These are phyloP conservation scores for Psilocybe subaeruginosa DNA, from an alignment of 768 basidiomycete genomes.

Conservation along the genomic window DNA sequence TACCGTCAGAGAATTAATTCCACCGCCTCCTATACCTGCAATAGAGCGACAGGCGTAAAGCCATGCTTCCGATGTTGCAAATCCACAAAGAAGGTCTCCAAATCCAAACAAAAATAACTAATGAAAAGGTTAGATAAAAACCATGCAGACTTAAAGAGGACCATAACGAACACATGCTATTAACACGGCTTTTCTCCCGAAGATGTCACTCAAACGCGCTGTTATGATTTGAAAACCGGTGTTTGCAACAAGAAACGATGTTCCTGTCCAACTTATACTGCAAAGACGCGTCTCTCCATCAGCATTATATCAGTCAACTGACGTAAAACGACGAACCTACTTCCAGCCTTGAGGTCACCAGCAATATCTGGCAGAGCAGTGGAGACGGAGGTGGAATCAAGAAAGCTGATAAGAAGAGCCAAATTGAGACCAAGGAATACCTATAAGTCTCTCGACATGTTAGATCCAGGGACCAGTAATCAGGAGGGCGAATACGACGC, in stretches of 20 bases:
- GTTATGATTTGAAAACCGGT: conserved; percentile 12
- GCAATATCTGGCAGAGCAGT: conserved; percentile 12
- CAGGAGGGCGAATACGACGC: neutral
- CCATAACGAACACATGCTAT: conserved; percentile 2
- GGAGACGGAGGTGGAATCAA: conserved; percentile 11
- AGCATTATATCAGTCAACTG: neutral
- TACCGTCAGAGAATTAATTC: conserved; percentile 11
- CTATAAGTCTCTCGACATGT: neutral
- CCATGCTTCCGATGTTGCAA: conserved; percentile 12
- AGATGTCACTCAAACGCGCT: conserved; percentile 10
- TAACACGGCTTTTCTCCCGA: conserved; percentile 9
- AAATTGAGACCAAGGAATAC: conserved; percentile 9
- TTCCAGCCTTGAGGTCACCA: conserved; percentile 7
- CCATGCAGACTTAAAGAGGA: neutral
- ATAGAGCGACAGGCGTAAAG: conserved; percentile 9
- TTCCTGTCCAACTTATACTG: conserved; percentile 15
- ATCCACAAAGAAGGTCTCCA: conserved; percentile 9
- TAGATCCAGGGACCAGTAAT: neutral
- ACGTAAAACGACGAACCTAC: neutral
- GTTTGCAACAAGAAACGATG: conserved; percentile 11
- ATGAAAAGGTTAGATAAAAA: neutral
- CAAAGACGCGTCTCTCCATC: neutral
- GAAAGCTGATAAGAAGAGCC: conserved; percentile 6
- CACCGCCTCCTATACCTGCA: conserved; percentile 11
- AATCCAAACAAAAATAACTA: conserved; percentile 7